Conservation (phyloP, 2,329 filamentous ascomycete genomes). For the Myrmaecium sp. region DNA sequence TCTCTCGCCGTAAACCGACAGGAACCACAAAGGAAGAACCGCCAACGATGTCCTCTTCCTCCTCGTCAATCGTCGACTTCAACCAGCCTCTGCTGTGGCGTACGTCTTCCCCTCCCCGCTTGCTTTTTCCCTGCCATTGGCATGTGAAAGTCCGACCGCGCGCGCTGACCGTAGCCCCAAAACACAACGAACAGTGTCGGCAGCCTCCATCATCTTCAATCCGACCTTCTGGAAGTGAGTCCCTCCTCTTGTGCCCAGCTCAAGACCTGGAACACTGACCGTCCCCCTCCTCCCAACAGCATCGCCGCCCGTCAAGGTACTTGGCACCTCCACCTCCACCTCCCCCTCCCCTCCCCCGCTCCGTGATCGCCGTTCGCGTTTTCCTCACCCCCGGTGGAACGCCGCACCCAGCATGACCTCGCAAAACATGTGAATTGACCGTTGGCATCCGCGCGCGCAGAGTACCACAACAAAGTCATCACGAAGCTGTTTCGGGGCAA, state of each 20-base stretch:
- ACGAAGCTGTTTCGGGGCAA: constrained; percentile 74
- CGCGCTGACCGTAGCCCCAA: background rate
- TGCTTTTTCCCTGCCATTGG: constrained; percentile 1
- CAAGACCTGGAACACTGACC: constrained; percentile 91
- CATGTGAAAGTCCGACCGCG: background rate
- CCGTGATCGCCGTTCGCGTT: constrained; percentile 1
- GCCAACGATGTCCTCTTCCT: constrained; percentile 3
- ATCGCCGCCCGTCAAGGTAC: constrained; percentile 69
- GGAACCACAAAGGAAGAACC: too few relatives aligned
- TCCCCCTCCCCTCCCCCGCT: constrained; percentile 6
- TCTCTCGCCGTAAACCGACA: too few relatives aligned
- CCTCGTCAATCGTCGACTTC: constrained; percentile 21
- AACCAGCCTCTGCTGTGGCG: constrained; percentile 30
- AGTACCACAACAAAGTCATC: constrained; percentile 81
- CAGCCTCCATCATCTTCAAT: constrained; percentile 75
- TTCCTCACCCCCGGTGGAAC: background rate
- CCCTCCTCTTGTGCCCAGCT: constrained; percentile 4
- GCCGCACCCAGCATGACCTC: background rate
- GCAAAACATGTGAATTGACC: constrained; percentile 2
- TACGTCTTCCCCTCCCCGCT: constrained; percentile 13
- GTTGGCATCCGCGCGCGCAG: constrained; percentile 32
- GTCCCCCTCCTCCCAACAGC: constrained; percentile 27
- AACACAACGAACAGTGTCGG: constrained; percentile 47
- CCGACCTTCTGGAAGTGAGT: constrained; percentile 99
- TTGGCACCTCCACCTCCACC: too few relatives aligned